A percentile compares a stretch with the other conserved stretches of the same genome.
phyloP scores from a whole-genome alignment of 306 rosid genomes.

The Cicer judaicum region DNA sequence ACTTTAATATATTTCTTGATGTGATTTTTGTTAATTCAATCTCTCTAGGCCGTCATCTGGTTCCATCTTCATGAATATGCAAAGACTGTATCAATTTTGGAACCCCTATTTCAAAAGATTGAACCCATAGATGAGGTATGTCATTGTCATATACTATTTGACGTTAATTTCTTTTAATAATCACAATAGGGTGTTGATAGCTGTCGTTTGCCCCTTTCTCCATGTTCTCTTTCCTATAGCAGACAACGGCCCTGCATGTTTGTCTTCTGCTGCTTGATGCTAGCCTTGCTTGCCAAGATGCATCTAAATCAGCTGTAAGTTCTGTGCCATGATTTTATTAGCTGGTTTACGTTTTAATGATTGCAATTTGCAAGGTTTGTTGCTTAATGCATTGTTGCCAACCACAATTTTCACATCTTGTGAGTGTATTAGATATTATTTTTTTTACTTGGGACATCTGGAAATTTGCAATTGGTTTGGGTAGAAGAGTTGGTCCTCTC shows the following conservation, averaged over 20 bases:
- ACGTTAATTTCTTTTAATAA: conserved; percentile 22
- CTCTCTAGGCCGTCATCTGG: conserved; percentile 84
- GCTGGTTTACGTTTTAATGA: conserved; percentile 31
- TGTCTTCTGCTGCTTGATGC: conserved; percentile 96
- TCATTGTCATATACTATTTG: conserved; percentile 31
- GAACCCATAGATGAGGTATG: conserved; percentile 92
- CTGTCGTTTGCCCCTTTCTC: conserved; percentile 33
- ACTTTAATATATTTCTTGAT: conserved; percentile 25
- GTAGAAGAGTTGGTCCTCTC: no score
- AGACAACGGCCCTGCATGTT: conserved; percentile 88
- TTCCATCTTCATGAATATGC: conserved; percentile 88
- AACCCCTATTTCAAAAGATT: conserved; percentile 92
- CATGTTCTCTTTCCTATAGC: conserved; percentile 48
- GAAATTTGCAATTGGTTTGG: neutral
- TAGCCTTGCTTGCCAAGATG: conserved; percentile 90
- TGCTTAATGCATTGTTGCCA: conserved; percentile 36
- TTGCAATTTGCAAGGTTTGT: conserved; percentile 37
- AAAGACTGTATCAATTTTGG: conserved; percentile 79
- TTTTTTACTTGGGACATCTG: neutral
- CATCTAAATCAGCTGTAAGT: conserved; percentile 96
- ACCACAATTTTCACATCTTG: conserved; percentile 35
- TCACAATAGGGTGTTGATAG: conserved; percentile 41
- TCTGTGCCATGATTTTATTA: conserved; percentile 41
- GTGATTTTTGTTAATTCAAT: conserved; percentile 36
- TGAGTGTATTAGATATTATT: neutral